phyloP scores from a whole-genome alignment of 2,329 filamentous ascomycete genomes.

The Eurotiales sp. region DNA sequence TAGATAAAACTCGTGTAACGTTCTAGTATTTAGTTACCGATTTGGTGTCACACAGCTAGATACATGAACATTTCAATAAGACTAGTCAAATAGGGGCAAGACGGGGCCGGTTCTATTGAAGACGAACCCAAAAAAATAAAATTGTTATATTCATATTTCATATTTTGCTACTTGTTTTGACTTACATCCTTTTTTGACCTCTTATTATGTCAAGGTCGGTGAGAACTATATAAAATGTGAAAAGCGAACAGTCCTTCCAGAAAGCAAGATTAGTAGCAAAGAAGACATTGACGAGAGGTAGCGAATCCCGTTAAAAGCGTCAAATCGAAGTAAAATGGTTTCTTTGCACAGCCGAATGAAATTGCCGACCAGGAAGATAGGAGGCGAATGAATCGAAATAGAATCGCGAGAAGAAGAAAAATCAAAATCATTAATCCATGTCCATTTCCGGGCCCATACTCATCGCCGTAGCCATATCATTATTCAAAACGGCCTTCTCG shows the following conservation, averaged over 20 bases:
- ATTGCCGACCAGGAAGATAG: neutral
- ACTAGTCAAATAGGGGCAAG: too few species aligned
- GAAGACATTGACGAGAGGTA: neutral
- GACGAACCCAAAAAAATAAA: too few species aligned
- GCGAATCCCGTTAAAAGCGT: constrained; percentile 1
- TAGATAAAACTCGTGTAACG: too few species aligned
- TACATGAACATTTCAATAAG: too few species aligned
- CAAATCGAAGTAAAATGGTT: constrained; percentile 9
- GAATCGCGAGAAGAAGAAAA: neutral
- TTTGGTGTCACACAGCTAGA: too few species aligned
- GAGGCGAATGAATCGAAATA: neutral
- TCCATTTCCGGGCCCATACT: constrained; percentile 41
- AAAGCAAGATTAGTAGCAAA: neutral
- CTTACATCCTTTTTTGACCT: neutral
- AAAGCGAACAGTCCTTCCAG: neutral
- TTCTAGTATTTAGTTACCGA: too few species aligned
- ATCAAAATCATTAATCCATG: constrained; percentile 19
- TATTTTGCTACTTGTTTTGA: too few species aligned
- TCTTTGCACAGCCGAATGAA: too few species aligned
- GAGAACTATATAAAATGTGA: neutral
- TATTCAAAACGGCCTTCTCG: constrained; percentile 23
- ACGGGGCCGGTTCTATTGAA: too few species aligned
- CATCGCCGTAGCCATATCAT: constrained; percentile 30
- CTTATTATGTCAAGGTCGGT: too few species aligned
- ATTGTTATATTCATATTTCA: too few species aligned